Percentiles rank a stretch among this genome's conserved stretches.
Evolutionary conservation across 2,329 filamentous ascomycete genomes (phyloP).

Genomic region (Ophiostoma novo-ulmi): DNA sequence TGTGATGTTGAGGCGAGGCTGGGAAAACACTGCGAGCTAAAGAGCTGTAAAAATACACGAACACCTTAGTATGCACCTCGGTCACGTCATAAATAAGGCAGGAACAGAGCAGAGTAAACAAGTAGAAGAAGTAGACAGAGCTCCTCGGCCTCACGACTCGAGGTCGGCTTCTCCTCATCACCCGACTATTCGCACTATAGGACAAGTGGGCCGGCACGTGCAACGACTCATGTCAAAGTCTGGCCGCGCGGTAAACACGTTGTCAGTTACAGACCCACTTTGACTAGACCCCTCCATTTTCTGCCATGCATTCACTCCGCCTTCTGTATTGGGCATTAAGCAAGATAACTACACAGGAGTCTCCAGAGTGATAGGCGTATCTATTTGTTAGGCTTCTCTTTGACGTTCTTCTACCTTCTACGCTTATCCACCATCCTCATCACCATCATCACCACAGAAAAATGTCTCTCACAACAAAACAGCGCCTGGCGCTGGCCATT

Average conservation of each 20-base stretch:
- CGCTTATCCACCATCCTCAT: neutral
- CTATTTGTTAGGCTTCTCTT: conserved; percentile 2
- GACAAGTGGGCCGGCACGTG: neutral
- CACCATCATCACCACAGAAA: neutral
- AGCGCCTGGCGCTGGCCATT: conserved; percentile 94
- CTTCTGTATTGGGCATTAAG: conserved; percentile 2
- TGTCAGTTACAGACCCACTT: neutral
- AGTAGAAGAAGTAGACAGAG: neutral
- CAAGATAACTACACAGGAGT: neutral
- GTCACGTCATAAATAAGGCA: conserved; percentile 3
- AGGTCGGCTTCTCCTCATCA: neutral
- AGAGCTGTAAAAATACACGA: neutral
- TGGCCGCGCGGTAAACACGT: neutral
- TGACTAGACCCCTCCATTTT: conserved; percentile 1
- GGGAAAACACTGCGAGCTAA: neutral
- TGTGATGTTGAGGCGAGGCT: neutral
- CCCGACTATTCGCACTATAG: neutral
- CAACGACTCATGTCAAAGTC: neutral
- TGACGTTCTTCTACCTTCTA: neutral
- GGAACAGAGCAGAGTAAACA: neutral
- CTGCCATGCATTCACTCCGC: neutral
- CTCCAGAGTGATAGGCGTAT: neutral
- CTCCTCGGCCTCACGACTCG: neutral
- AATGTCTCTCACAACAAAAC: conserved; percentile 49
- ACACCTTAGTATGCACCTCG: neutral